A percentile compares a stretch with the other conserved stretches of the same genome.
phyloP scores from a whole-genome alignment of 768 basidiomycete genomes.

The Leccinum arenicola region DNA sequence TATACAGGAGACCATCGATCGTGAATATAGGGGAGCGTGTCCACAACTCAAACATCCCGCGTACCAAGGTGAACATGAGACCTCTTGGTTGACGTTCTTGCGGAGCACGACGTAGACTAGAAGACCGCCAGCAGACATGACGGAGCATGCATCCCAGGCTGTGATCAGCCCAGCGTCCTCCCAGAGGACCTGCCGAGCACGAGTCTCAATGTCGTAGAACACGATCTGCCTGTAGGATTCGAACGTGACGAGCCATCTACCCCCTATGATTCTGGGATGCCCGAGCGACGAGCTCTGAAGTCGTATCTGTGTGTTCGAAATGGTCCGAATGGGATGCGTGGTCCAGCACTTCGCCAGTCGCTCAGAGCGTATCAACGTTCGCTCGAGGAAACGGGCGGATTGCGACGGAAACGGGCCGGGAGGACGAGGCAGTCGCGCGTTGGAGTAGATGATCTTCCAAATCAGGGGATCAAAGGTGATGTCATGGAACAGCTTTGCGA shows the following conservation, averaged over 20 bases:
- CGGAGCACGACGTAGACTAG: not conserved
- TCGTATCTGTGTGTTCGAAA: slow-evolving; percentile 1
- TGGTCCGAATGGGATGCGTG: slow-evolving; percentile 1
- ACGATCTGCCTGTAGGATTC: slow-evolving; percentile 1
- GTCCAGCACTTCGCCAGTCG: slow-evolving; percentile 6
- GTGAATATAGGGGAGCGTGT: not conserved
- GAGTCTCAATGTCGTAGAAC: not conserved
- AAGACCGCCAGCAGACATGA: not conserved
- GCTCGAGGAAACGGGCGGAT: slow-evolving; percentile 7
- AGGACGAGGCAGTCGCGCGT: slow-evolving; percentile 1
- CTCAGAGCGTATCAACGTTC: slow-evolving; percentile 3
- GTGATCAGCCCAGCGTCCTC: not conserved
- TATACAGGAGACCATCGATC: not conserved
- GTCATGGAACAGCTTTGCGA: slow-evolving; percentile 3
- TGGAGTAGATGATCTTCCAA: slow-evolving; percentile 9
- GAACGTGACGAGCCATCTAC: slow-evolving; percentile 7
- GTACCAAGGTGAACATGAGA: not conserved
- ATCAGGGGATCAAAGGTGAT: slow-evolving; percentile 1
- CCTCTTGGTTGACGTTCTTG: not conserved
- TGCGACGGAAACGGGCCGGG: slow-evolving; percentile 10
- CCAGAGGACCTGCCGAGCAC: slow-evolving; percentile 1
- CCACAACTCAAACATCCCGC: not conserved
- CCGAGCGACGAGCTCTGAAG: not conserved
- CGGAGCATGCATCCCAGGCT: slow-evolving; percentile 1
- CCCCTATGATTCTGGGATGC: slow-evolving; percentile 2